Conservation (phyloP, 2,329 filamentous ascomycete species). For the Hypoxylon rubiginosum region DNA sequence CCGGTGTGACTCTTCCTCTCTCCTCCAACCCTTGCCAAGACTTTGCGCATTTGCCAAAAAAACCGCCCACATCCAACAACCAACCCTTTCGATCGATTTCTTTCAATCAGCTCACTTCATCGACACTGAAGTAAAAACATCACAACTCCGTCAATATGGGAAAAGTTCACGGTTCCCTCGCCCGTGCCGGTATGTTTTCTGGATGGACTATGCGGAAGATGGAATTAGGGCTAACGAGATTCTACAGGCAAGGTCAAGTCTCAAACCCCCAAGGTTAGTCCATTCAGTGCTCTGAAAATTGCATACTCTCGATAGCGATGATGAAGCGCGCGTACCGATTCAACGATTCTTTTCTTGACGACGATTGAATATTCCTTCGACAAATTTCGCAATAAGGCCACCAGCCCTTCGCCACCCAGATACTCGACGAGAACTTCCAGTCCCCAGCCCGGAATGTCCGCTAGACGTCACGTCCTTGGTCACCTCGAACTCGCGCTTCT, state of each 20-base stretch:
- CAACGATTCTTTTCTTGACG: conserved; percentile 7
- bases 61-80: conserved; percentile 36
- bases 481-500: conserved; percentile 20
- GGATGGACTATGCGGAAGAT: conserved; percentile 12
- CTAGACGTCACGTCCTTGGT: neutral
- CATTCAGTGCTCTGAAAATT: conserved; percentile 36
- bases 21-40: conserved; percentile 17
- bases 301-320: conserved; percentile 8
- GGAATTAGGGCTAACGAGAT: conserved; percentile 45
- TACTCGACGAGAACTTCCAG: neutral
- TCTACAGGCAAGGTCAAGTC: conserved; percentile 91
- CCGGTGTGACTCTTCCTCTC: conserved; percentile 38
- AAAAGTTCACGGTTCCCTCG: conserved; percentile 73
- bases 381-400: conserved; percentile 1
- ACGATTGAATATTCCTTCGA: neutral
- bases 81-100: conserved; percentile 36
- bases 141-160: conserved; percentile 52
- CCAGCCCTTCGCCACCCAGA: conserved; percentile 27
- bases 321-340: conserved; percentile 25
- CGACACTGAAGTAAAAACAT: conserved; percentile 41
- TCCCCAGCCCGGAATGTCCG: neutral
- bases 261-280: conserved; percentile 88
- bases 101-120: conserved; percentile 25
- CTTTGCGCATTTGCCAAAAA: conserved; percentile 35
- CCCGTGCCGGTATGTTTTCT: conserved; percentile 75